Evolutionary conservation across 345 rosid genomes (phyloP).

Genomic region (Lepidium aucheri): DNA sequence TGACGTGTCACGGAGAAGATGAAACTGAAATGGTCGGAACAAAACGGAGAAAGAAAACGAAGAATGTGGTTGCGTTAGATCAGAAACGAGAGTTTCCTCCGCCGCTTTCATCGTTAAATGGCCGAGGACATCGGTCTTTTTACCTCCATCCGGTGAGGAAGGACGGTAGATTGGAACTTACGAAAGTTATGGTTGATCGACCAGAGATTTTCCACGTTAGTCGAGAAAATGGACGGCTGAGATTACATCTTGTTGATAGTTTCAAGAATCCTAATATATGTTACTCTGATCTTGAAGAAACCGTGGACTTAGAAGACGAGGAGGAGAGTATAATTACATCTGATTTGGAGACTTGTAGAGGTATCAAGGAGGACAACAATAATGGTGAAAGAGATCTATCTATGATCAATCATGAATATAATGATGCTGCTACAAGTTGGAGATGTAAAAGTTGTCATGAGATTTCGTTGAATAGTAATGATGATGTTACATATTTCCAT

Average conservation of each 20-base stretch:
- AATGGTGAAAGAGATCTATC: not conserved
- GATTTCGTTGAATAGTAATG: not conserved
- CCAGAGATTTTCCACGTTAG: slow-evolving; percentile 49
- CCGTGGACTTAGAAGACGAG: slow-evolving; percentile 2
- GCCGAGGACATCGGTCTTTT: slow-evolving; percentile 52
- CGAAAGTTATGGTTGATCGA: slow-evolving; percentile 47
- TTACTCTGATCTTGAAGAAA: not conserved
- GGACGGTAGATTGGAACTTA: slow-evolving; percentile 65
- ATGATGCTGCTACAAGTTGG: slow-evolving; percentile 2
- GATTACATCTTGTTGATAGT: slow-evolving; percentile 41
- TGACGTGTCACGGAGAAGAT: not conserved
- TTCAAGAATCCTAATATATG: no score
- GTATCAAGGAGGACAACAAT: not conserved
- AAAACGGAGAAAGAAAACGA: slow-evolving; percentile 20
- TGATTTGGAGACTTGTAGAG: no score
- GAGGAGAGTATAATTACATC: no score
- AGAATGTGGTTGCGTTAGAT: slow-evolving; percentile 18
- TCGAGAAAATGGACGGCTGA: slow-evolving; percentile 56
- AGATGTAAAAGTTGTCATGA: not conserved
- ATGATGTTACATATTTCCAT: not conserved
- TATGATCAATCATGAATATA: not conserved
- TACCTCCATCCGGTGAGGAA: slow-evolving; percentile 53
- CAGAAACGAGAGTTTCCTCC: slow-evolving; percentile 40
- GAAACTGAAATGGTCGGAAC: not conserved
- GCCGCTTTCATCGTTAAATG: slow-evolving; percentile 56